phyloP scores from a whole-genome alignment of 2,329 filamentous ascomycete genomes.

The Trichoderma hamatum region DNA sequence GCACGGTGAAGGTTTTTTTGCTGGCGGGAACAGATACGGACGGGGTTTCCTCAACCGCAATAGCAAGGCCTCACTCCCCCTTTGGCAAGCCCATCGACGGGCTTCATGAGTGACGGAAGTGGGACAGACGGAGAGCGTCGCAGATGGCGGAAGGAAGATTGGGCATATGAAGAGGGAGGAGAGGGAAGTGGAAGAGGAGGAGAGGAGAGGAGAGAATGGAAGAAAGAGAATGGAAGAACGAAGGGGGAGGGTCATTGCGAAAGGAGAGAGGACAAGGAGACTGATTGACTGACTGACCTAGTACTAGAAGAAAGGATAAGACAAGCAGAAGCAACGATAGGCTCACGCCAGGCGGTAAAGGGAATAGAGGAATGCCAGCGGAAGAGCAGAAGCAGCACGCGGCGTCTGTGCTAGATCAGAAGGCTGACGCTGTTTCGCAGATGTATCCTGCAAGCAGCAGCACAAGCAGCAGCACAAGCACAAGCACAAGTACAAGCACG shows the following conservation, averaged over 20 bases:
- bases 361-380: slow-evolving; percentile 25
- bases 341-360: slow-evolving; percentile 28
- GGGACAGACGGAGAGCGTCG: slow-evolving; percentile 27
- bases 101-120: slow-evolving; percentile 36
- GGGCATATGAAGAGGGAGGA: slow-evolving; percentile 28
- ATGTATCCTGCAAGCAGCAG: slow-evolving; percentile 41
- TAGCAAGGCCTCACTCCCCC: slow-evolving; percentile 33
- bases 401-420: slow-evolving; percentile 26
- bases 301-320: slow-evolving; percentile 32
- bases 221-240: slow-evolving; percentile 26
- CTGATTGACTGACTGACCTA: slow-evolving; percentile 41
- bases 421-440: slow-evolving; percentile 36
- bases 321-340: slow-evolving; percentile 24
- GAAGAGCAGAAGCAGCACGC: slow-evolving; percentile 16
- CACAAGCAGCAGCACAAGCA: slow-evolving; percentile 30
- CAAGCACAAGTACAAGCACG: slow-evolving; percentile 18
- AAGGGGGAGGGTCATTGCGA: slow-evolving; percentile 2
- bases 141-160: slow-evolving; percentile 29
- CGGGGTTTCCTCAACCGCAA: slow-evolving; percentile 28
- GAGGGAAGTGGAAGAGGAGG: slow-evolving; percentile 27
- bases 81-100: slow-evolving; percentile 34
- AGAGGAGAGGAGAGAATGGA: slow-evolving; percentile 28
- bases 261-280: slow-evolving; percentile 23
- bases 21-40: slow-evolving; percentile 8
- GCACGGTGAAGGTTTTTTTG: slow-evolving; percentile 13